phyloP scores from a whole-genome alignment of 257 asterid species.

The Fraxinus cuspidata region DNA sequence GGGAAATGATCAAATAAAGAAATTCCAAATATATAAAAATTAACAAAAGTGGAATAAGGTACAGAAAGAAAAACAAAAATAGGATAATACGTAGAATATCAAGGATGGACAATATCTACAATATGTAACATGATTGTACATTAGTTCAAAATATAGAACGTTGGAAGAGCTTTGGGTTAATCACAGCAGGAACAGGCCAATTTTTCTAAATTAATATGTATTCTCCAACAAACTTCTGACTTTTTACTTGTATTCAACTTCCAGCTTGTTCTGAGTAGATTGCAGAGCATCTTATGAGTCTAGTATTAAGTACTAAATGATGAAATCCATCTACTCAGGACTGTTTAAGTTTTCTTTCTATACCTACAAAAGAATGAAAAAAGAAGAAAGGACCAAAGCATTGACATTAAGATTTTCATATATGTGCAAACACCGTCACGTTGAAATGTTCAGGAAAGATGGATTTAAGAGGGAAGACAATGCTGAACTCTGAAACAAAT shows the following conservation, averaged over 20 bases:
- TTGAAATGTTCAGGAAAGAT: neutral
- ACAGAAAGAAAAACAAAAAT: neutral
- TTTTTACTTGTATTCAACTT: neutral
- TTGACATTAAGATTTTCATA: neutral
- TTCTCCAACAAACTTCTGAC: neutral
- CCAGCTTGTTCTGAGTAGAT: neutral
- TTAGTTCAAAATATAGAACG: neutral
- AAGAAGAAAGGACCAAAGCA: neutral
- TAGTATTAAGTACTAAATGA: neutral
- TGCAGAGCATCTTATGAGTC: neutral
- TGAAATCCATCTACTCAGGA: neutral
- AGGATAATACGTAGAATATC: neutral
- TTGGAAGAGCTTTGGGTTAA: neutral
- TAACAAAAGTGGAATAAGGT: neutral
- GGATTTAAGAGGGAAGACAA: neutral
- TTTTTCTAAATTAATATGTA: neutral
- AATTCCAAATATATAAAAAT: neutral
- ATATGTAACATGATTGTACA: neutral
- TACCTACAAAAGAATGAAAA: neutral
- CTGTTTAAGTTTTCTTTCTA: neutral
- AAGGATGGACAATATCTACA: neutral
- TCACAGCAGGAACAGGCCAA: neutral
- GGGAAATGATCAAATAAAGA: conserved; percentile 6
- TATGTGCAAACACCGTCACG: neutral
- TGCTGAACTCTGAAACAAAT: neutral